Conservation (phyloP, 2,329 filamentous ascomycete species). For the Stenocarpella maydis region DNA sequence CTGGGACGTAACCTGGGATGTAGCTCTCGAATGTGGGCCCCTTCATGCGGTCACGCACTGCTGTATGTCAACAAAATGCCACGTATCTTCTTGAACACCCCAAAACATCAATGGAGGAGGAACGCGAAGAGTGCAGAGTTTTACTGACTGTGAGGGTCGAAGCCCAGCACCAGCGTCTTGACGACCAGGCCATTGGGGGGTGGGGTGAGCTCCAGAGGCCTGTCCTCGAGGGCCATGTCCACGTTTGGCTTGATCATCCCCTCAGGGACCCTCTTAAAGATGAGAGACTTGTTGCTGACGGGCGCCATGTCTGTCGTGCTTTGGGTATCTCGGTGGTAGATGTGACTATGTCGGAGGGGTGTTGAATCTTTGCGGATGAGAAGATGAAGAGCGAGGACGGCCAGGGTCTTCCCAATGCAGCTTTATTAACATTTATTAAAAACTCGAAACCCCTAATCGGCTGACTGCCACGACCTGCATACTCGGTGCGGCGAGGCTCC, state of each 20-base stretch:
- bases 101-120: no score
- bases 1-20: conserved; percentile 26
- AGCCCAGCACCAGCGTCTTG: conserved; percentile 31
- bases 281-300: conserved; percentile 30
- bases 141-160: conserved; percentile 31
- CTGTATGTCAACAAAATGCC: no score
- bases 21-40: conserved; percentile 33
- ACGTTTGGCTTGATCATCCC: conserved; percentile 28
- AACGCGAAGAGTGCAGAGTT: no score
- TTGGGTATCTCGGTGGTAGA: not conserved
- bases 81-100: no score
- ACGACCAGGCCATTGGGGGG: conserved; percentile 33
- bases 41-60: conserved; percentile 34
- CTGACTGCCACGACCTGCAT: not conserved
- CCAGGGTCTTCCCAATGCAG: not conserved
- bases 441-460: not conserved
- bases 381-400: not conserved
- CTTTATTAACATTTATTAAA: conserved; percentile 14
- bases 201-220: conserved; percentile 22
- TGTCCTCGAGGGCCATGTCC: conserved; percentile 32
- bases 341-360: not conserved
- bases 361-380: not conserved
- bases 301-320: conserved; percentile 14
- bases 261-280: conserved; percentile 31
- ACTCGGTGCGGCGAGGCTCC: not conserved